Conservation (phyloP, 2,329 filamentous ascomycete species). For the Pseudogymnoascus sp. region DNA sequence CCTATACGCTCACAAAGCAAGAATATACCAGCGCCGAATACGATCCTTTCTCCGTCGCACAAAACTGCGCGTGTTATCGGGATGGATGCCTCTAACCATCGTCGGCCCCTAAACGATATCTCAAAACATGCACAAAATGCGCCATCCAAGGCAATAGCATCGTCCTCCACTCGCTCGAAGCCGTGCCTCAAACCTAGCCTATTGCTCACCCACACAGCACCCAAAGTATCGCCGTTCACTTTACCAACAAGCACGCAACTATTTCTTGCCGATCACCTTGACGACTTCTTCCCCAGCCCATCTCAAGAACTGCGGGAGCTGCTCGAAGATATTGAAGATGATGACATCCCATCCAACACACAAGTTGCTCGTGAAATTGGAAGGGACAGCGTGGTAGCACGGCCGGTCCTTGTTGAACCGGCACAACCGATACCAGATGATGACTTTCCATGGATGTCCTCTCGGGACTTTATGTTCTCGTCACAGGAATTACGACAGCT, state of each 20-base stretch:
- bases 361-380: constrained; percentile 20
- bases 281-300: constrained; percentile 49
- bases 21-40: not conserved
- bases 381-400: constrained; percentile 10
- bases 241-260: constrained; percentile 42
- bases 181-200: not conserved
- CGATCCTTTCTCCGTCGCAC: not conserved
- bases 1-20: not conserved
- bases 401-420: not conserved
- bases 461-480: constrained; percentile 39
- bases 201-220: constrained; percentile 11
- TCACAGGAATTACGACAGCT: constrained; percentile 42
- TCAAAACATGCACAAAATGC: not conserved
- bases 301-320: constrained; percentile 50
- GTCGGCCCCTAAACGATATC: not conserved
- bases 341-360: constrained; percentile 22
- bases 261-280: constrained; percentile 42
- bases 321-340: constrained; percentile 30
- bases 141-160: not conserved
- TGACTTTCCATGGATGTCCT: not conserved
- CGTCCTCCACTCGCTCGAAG: not conserved
- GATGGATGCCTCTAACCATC: not conserved
- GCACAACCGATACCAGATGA: not conserved
- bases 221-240: not conserved
- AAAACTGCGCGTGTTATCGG: not conserved